Percentiles rank a stretch among this genome's conserved stretches.
Evolutionary conservation across 2,329 filamentous ascomycete species (phyloP).

Genomic region (Aureobasidium musti): DNA sequence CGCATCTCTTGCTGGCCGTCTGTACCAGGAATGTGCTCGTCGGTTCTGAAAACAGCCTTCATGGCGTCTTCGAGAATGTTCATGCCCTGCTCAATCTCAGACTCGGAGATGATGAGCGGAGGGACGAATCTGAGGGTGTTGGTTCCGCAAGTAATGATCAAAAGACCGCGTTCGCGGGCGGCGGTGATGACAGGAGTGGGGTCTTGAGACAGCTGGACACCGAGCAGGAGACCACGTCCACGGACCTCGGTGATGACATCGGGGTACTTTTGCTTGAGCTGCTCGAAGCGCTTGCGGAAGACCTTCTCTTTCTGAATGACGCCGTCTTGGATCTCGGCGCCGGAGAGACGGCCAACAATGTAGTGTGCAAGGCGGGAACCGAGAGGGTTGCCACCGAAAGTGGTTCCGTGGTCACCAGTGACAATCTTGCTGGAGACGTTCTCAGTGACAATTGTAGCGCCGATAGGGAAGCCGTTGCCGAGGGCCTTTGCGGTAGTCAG

Average conservation of each 20-base stretch:
- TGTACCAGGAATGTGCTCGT: constrained; percentile 43
- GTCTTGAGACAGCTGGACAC: constrained; percentile 76
- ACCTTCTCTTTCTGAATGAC: constrained; percentile 68
- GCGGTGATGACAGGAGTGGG: constrained; percentile 76
- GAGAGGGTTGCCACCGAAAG: constrained; percentile 89
- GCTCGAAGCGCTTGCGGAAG: constrained; percentile 61
- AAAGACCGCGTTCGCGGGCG: constrained; percentile 79
- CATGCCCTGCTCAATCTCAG: constrained; percentile 77
- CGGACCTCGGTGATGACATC: constrained; percentile 74
- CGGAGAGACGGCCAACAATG: constrained; percentile 75
- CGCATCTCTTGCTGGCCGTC: constrained; percentile 51
- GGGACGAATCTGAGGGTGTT: constrained; percentile 94
- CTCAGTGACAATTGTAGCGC: constrained; percentile 70
- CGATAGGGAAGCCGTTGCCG: constrained; percentile 94
- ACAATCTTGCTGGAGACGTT: constrained; percentile 69
- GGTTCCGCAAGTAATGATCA: constrained; percentile 89
- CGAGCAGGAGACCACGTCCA: constrained; percentile 81
- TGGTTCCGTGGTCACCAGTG: constrained; percentile 86
- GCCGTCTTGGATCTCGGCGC: constrained; percentile 66
- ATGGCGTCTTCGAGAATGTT: constrained; percentile 71
- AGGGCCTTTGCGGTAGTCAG: constrained; percentile 94
- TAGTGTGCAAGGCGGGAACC: constrained; percentile 82
- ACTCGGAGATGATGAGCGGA: constrained; percentile 74
- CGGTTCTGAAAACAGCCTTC: constrained; percentile 54
- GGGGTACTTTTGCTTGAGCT: constrained; percentile 64